Evolutionary conservation across 148 eudicot species (phyloP).

Genomic region (Suaeda aralocaspica): DNA sequence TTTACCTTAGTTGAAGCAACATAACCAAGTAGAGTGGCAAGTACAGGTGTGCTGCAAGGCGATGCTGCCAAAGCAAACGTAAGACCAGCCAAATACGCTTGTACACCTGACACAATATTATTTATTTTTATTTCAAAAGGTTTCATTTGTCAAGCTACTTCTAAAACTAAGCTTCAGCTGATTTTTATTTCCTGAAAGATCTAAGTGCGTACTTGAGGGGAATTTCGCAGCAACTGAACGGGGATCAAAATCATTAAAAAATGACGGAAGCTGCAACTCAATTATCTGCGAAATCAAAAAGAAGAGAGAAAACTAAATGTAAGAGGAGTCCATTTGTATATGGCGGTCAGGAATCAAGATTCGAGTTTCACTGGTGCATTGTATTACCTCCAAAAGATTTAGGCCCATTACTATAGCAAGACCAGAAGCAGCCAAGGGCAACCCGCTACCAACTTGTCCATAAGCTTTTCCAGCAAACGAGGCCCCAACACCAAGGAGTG

Average conservation of each 20-base stretch:
- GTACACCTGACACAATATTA: conserved; percentile 56
- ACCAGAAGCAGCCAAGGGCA: conserved; percentile 89
- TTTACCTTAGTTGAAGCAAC: conserved; percentile 87
- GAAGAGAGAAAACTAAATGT: background rate
- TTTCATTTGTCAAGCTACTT: conserved; percentile 11
- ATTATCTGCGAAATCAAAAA: conserved; percentile 47
- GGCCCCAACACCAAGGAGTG: conserved; percentile 86
- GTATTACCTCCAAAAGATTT: conserved; percentile 81
- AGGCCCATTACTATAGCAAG: conserved; percentile 87
- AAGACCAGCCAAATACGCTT: conserved; percentile 96
- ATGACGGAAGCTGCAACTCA: conserved; percentile 90
- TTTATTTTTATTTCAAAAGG: background rate
- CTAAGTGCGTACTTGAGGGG: conserved; percentile 66
- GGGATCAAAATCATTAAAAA: conserved; percentile 87
- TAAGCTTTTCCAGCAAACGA: conserved; percentile 99
- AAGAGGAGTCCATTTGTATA: background rate
- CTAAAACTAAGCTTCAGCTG: conserved; percentile 8
- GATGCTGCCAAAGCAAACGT: conserved; percentile 99
- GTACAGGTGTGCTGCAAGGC: conserved; percentile 98
- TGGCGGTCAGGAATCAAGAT: background rate
- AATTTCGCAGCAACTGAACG: conserved; percentile 92
- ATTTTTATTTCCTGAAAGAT: background rate
- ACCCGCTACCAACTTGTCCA: conserved; percentile 86
- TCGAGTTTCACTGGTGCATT: background rate
- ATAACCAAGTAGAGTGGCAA: conserved; percentile 87